Percentiles rank a stretch among this genome's conserved stretches.
These are phyloP conservation scores for Gossypium bickii DNA, from an alignment of 345 rosid genomes.

Conservation along the genomic window DNA sequence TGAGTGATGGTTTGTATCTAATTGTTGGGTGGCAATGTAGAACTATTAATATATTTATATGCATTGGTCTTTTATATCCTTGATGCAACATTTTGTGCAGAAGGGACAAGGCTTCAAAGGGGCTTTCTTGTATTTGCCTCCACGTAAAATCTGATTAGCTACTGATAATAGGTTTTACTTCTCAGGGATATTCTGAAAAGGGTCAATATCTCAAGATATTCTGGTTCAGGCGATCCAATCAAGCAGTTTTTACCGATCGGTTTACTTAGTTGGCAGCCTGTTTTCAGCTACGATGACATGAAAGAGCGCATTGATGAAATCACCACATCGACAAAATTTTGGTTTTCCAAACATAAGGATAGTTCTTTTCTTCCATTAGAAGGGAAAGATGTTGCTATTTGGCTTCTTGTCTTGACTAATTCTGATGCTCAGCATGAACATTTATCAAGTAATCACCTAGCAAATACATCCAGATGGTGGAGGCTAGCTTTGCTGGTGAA, in stretches of 20 bases:
- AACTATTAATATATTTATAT: background rate
- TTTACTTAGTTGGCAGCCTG: slow-evolving; percentile 47
- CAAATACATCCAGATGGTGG: slow-evolving; percentile 45
- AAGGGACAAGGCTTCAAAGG: background rate
- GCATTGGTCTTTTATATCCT: background rate
- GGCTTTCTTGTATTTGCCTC: background rate
- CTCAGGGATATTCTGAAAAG: slow-evolving; percentile 71
- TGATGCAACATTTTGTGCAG: background rate
- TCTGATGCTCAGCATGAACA: slow-evolving; percentile 29
- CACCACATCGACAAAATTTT: slow-evolving; percentile 44
- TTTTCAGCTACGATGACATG: slow-evolving; percentile 27
- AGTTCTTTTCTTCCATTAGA: slow-evolving; percentile 36
- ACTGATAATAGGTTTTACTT: slow-evolving; percentile 8
- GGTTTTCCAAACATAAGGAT: slow-evolving; percentile 36
- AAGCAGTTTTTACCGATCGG: slow-evolving; percentile 61
- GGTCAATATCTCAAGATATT: slow-evolving; percentile 53
- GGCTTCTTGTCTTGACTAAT: slow-evolving; percentile 65
- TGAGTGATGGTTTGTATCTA: background rate
- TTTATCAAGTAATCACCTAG: slow-evolving; percentile 29
- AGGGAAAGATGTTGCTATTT: slow-evolving; percentile 56
- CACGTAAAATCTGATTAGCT: background rate
- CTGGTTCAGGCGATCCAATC: slow-evolving; percentile 39
- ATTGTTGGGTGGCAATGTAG: slow-evolving; percentile 1
- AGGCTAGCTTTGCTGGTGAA: slow-evolving; percentile 69
- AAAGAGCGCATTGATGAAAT: slow-evolving; percentile 39